Evolutionary conservation across 768 basidiomycete genomes (phyloP).

Genomic region (Kwoniella sp.): DNA sequence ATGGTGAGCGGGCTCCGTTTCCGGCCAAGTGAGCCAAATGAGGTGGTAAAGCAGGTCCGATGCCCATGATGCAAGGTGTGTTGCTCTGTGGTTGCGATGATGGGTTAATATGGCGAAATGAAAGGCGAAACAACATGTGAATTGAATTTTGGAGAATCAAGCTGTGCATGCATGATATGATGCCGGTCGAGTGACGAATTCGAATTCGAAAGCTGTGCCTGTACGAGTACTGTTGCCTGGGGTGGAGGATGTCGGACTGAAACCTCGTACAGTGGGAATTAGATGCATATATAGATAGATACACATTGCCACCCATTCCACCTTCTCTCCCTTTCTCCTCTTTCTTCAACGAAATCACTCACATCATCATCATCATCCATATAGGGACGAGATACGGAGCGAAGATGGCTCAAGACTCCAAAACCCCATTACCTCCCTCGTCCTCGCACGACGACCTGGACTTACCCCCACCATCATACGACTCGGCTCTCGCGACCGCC

Average conservation of each 20-base stretch:
- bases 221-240: too few relatives aligned
- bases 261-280: neutral
- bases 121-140: neutral
- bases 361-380: neutral
- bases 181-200: neutral
- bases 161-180: neutral
- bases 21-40: slow-evolving; percentile 49
- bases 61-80: slow-evolving; percentile 50
- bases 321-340: neutral
- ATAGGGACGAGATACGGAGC: neutral
- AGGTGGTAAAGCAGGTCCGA: slow-evolving; percentile 56
- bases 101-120: neutral
- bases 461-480: slow-evolving; percentile 25
- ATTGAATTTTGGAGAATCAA: neutral
- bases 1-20: slow-evolving; percentile 7
- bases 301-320: slow-evolving; percentile 10
- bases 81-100: too few relatives aligned
- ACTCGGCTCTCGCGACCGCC: slow-evolving; percentile 11
- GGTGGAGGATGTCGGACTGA: neutral
- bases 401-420: slow-evolving; percentile 21
- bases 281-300: neutral
- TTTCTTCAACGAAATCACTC: neutral
- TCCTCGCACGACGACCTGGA: slow-evolving; percentile 12
- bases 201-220: neutral
- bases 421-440: neutral